Base-by-base conservation (phyloP, 2,329 filamentous ascomycete species). In the Cadophora gregata region DNA sequence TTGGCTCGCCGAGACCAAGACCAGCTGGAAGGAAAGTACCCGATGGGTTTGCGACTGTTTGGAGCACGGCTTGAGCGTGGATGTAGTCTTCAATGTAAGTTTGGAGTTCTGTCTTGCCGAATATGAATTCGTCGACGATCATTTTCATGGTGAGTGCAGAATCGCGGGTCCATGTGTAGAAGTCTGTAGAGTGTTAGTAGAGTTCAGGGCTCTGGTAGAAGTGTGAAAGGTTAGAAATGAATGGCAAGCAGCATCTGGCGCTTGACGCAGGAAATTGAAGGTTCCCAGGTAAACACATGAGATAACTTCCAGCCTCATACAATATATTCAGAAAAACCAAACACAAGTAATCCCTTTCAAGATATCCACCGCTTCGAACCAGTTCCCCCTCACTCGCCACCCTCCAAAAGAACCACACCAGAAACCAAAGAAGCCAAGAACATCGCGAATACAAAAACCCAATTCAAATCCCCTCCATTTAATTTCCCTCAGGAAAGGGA, bases 111-210 rank as follows among this genome's bases (percentile, higher is more conserved):
- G 77, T 76, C 63, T 85, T 80, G 9, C 82, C 90, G 62, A 81
- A 81, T 48, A 80, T 76, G 75, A 93, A 90, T 51, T 87, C 82
- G 72, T 94, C 91, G 16, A 91, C 80, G 16, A 94, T 78, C 50
- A 83, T 81, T 79, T 92, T 93, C 79, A 91, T 85, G 2, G 88
- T 88, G 29, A 95, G 82, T n/a, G 88, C 89, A 14, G 89, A 85
- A 76, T 94, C 91, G 74, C 92, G 81, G 1, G 88, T 92, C 92
- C 91, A 94, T 0, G 90, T 93, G 75, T 88, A 93, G 75, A 85
- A 93, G 77, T 94, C 90, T 92, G 59, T 24, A 36, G 9, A 16
- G 10, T 9, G 60, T 73, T 47, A 74, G 67, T 53, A 36, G 14
- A n/a, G 1, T 12, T 47, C 6, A 42, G 36, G 42, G 14, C 14